phyloP scores from a whole-genome alignment of 768 basidiomycete genomes.

The Termitomyces sp. region DNA sequence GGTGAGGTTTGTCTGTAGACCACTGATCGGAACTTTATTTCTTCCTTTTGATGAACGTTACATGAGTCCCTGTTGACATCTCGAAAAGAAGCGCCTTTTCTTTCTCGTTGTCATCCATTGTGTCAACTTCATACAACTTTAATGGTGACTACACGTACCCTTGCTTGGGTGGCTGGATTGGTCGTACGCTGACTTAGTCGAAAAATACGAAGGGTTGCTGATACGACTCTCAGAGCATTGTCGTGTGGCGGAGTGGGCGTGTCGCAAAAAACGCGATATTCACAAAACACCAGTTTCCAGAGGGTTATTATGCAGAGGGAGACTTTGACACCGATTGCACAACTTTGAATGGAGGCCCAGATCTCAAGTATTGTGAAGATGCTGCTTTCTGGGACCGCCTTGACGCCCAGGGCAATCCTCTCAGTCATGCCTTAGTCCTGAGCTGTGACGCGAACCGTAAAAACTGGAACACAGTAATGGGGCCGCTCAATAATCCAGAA shows the following conservation, averaged over 20 bases:
- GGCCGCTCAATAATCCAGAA: conserved; percentile 53
- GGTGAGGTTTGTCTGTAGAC: too few relatives aligned
- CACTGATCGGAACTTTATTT: too few relatives aligned
- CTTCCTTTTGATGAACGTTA: too few relatives aligned
- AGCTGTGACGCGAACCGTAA: conserved; percentile 52
- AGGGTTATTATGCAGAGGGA: conserved; percentile 45
- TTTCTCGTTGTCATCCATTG: background rate
- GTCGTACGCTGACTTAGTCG: conserved; percentile 8
- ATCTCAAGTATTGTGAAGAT: conserved; percentile 59
- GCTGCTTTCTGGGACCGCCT: conserved; percentile 58
- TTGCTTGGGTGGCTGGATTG: conserved; percentile 11
- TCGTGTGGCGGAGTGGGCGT: conserved; percentile 39
- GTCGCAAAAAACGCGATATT: conserved; percentile 36
- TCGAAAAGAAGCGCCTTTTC: background rate
- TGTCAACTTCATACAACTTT: background rate
- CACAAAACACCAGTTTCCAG: conserved; percentile 36
- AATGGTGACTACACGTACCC: conserved; percentile 15
- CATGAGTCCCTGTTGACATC: background rate
- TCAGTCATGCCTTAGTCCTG: conserved; percentile 39
- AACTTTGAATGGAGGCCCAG: conserved; percentile 25
- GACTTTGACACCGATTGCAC: conserved; percentile 42
- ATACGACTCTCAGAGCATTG: conserved; percentile 27
- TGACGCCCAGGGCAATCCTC: conserved; percentile 29
- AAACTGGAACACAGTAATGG: conserved; percentile 76
- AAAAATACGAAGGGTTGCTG: background rate